A percentile compares a stretch with the other conserved stretches of the same genome.
Evolutionary conservation across 108 stramenopile species (phyloP).

Genomic region (Conticribra weissflogii): DNA sequence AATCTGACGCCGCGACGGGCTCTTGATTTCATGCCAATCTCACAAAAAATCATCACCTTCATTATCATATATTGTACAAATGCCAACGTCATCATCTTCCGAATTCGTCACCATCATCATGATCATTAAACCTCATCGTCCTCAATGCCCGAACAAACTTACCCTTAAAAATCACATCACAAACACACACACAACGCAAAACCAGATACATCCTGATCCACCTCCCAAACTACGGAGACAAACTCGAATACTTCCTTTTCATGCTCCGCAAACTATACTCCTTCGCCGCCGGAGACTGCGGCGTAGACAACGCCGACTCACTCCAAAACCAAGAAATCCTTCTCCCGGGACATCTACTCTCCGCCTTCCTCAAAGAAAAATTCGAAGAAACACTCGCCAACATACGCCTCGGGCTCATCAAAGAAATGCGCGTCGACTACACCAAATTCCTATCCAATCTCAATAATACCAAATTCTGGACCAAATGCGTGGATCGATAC

Average conservation of each 20-base stretch:
- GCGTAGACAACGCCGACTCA: conserved; percentile 96
- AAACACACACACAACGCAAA: background rate
- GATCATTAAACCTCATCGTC: no score
- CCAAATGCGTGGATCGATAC: conserved; percentile 75
- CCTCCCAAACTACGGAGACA: conserved; percentile 83
- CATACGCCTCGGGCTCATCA: conserved; percentile 67
- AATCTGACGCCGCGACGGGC: no score
- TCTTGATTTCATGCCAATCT: no score
- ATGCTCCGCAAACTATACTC: conserved; percentile 92
- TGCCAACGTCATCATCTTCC: no score
- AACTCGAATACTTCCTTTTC: conserved; percentile 89
- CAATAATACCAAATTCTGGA: conserved; percentile 63
- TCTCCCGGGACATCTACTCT: conserved; percentile 92
- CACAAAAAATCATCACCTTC: no score
- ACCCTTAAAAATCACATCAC: no score
- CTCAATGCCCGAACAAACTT: no score
- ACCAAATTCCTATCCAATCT: conserved; percentile 51
- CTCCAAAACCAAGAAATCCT: conserved; percentile 95
- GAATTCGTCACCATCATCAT: no score
- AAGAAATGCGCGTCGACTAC: conserved; percentile 79
- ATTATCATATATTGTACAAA: no score
- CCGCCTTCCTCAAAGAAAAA: conserved; percentile 94
- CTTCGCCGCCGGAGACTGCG: conserved; percentile 93
- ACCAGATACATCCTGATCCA: conserved; percentile 87
- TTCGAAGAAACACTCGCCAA: conserved; percentile 84